These are phyloP conservation scores for Vaccinium vitisidaea DNA, from an alignment of 148 eudicot genomes.

Conservation along the genomic window DNA sequence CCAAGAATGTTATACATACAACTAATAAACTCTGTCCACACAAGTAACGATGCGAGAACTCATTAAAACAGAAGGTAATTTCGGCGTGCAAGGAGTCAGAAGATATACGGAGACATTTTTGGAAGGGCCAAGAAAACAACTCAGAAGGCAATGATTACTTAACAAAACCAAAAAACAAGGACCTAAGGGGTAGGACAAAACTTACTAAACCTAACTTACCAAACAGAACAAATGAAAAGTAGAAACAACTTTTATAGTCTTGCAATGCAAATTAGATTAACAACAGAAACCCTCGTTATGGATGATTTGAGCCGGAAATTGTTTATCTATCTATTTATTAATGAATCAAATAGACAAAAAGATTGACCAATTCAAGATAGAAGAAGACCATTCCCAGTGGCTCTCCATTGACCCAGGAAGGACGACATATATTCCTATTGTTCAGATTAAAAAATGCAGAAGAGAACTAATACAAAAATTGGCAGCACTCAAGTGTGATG, in stretches of 20 bases:
- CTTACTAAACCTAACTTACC: not conserved
- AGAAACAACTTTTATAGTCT: not conserved
- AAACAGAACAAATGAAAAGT: not conserved
- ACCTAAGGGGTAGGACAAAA: not conserved
- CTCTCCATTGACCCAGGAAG: not conserved
- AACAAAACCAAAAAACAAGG: not conserved
- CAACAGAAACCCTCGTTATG: not conserved
- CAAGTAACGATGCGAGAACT: not conserved
- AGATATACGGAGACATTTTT: not conserved
- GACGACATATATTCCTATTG: not conserved
- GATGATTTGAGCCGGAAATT: not conserved
- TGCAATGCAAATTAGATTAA: not conserved
- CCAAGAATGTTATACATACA: not conserved
- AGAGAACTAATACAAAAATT: not conserved
- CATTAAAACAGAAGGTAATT: not conserved
- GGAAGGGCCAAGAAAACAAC: constrained; percentile 1
- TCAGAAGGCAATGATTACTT: not conserved
- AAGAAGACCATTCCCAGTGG: not conserved
- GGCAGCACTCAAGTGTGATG: constrained; percentile 4
- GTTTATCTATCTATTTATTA: not conserved
- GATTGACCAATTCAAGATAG: not conserved
- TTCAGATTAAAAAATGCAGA: not conserved
- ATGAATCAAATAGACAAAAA: not conserved
- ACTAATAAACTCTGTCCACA: not conserved
- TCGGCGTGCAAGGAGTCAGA: not conserved